Base-by-base conservation (phyloP, 805 yeast species). In the Pichia gijzeniarum region DNA sequence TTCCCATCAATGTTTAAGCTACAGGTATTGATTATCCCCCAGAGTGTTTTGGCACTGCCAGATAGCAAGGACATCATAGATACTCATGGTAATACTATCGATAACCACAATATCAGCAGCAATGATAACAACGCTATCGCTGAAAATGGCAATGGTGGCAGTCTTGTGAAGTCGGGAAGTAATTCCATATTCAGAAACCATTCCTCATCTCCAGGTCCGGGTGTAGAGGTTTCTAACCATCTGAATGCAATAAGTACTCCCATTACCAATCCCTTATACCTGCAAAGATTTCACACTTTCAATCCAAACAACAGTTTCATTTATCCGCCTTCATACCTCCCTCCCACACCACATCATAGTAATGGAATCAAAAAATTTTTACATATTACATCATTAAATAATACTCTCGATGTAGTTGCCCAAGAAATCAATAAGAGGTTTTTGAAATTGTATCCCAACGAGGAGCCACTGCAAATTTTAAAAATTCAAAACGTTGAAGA, bases 401-500 rank as follows among this genome's bases (percentile, higher is more conserved):
- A 72, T 44, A 59, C 75, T 1, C 61, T 86, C 35, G 61, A 67
- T 8, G 67, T 68, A 1, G 72, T 84, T 14, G 70, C 79, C 16
- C 62, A 67, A 4, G 87, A 80, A 45, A 72, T 85, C 19, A 58
- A 67, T n/a, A 60, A 59, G 6, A 71, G 87, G 48, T 82, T 79
- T 56, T 59, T 67, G 30, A 79, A 77, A 56, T 65, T 85, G 43
- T 86, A 86, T 51, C 93, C 93, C 0, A 70, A 70, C 19, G 80
- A 74, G 40, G 76, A 72, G 4, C 72, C 73, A 1, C 59, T 85
- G 17, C 69, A 69, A 5, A 75, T 86, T 35, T 64, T 72, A n/a
- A 74, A 76, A 41, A 62, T 86, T 5, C 95, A 85, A 57, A 91
- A 85, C 60, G 62, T 61, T 35, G 74, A 77, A 48, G 73, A 73